Evolutionary conservation across 352 stramenopile genomes (phyloP).

Genomic region (Pythium volutum): DNA sequence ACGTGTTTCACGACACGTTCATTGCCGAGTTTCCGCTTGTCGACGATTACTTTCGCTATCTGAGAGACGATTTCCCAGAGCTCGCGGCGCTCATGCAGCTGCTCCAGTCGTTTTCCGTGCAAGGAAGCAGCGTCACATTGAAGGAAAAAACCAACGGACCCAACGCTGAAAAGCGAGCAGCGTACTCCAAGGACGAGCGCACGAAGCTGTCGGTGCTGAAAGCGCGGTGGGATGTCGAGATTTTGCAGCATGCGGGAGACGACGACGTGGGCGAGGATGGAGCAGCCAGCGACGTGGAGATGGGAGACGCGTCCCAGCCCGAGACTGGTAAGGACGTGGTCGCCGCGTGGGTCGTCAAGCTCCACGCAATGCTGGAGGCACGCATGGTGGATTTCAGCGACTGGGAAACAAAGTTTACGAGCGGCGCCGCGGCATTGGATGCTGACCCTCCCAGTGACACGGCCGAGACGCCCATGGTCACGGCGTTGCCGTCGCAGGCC

Average conservation of each 20-base stretch:
- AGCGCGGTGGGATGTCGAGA: conserved; percentile 25
- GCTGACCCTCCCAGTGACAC: background rate
- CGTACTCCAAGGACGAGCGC: conserved; percentile 29
- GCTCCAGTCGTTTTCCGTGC: conserved; percentile 45
- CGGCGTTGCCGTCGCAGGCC: conserved; percentile 14
- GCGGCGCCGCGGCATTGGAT: background rate
- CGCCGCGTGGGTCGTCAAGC: conserved; percentile 32
- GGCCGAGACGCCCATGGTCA: background rate
- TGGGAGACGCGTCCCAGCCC: background rate
- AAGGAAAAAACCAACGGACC: background rate
- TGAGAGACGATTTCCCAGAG: conserved; percentile 56
- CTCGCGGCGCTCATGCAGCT: conserved; percentile 67
- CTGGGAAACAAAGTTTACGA: conserved; percentile 9
- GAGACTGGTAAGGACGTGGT: conserved; percentile 4
- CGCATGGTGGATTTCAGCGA: conserved; percentile 41
- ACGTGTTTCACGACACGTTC: conserved; percentile 44
- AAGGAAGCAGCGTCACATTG: background rate
- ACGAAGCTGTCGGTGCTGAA: conserved; percentile 31
- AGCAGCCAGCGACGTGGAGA: background rate
- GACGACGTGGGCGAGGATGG: background rate
- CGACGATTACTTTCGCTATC: conserved; percentile 65
- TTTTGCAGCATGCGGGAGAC: background rate
- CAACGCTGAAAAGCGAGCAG: background rate
- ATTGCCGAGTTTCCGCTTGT: conserved; percentile 55
- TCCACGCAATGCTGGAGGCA: conserved; percentile 23